Evolutionary conservation across 139 green algal genomes (phyloP), one percentile per base, ranked within the genome.

Genomic region (Dunaliella primolecta): DNA sequence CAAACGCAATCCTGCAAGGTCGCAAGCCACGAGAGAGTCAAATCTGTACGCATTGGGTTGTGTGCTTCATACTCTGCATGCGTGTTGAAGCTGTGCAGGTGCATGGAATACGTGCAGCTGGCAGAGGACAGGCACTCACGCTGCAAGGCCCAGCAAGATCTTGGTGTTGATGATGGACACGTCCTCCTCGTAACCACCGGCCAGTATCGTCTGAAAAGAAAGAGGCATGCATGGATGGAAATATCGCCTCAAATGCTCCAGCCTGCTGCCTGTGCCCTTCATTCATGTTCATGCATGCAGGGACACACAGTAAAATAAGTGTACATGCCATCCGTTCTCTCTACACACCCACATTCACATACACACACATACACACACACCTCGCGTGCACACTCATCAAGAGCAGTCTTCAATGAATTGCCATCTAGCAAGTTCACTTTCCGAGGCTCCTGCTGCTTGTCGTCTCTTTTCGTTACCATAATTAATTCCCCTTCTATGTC

Each of bases 121-220:
- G 36, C 24, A 82, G 78, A 3, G n/a, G 24, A 34, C 24, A 32
- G 31, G 56, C 75, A 87, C 93, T 94, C 83, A 97, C 93, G 90
- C 90, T 25, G 88, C 33, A 2, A 94, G n/a, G 0, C 94, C 93
- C 2, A 95, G 70, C 0, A n/a, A 46, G 20, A 96, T 94, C 81
- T 95, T 96, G n/a, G 94, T 78, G 77, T 96, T 95, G 77, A 81
- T 93, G 30, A 93, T 86, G 1, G 88, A 78, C 72, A 93, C 31
- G 38, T 97, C 91, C 33, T 96, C 88, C 0, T 91, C 72, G 34
- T 93, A 94, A 0, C 92, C 93, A 11, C 82, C 79, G 2, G 90
- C 78, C 7, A 89, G 72, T 0, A 94, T 77, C 0, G 91, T 89
- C 94, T 97, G 88, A n/a, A n/a, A n/a, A n/a, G n/a, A n/a, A n/a